Evolutionary conservation across 495 filamentous ascomycete species (phyloP), one percentile per base, ranked within the genome.

Genomic region (Penicillium silybi): DNA sequence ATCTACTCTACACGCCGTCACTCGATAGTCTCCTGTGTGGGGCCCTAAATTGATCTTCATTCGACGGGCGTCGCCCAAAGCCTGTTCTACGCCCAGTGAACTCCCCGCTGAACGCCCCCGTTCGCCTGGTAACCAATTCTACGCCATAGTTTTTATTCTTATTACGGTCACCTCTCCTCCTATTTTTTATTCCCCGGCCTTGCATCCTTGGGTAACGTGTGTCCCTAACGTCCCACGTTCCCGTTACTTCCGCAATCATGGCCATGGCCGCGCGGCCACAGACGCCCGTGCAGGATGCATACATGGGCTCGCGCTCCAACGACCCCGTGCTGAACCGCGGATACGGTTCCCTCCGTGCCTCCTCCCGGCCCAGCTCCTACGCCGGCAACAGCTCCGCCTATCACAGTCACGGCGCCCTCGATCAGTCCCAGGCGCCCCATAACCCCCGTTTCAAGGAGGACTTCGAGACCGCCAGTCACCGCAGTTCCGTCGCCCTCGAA

Each of bases 361-460:
- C 58, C 34, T 76, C 74, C 20, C 55, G 69, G 46, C 71, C 67
- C 10, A 72, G 62, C 50, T 75, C 74, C 27, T 74, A 66, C 46
- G 60, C 67, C 25, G 70, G 66, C 37, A 66, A 49, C 48, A 57
- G 47, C 40, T 67, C 74, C 19, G 58, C 55, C 44, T 63, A 65
- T 65, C 59, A 72, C 57, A 55, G 70, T 18, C 70, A 70, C 25
- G 72, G 68, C 35, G 66, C 71, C 45, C 69, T 66, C 18, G 72
- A 78, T 10, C 49, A 68, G 7, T 71, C 78, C 1, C 69, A 74
- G 17, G 57, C 78, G 29, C 57, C 73, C 29, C 75, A 79, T 45
- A 73, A 76, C 37, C 66, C 69, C 48, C 63, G 75, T 37, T 89
- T 89, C 52, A 85, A 78, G 52, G 87, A 90, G 64, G 85, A 90